Evolutionary conservation across 805 yeast species (phyloP), one percentile per base, ranked within the genome.

Genomic region (Hyphopichia homilentoma): DNA sequence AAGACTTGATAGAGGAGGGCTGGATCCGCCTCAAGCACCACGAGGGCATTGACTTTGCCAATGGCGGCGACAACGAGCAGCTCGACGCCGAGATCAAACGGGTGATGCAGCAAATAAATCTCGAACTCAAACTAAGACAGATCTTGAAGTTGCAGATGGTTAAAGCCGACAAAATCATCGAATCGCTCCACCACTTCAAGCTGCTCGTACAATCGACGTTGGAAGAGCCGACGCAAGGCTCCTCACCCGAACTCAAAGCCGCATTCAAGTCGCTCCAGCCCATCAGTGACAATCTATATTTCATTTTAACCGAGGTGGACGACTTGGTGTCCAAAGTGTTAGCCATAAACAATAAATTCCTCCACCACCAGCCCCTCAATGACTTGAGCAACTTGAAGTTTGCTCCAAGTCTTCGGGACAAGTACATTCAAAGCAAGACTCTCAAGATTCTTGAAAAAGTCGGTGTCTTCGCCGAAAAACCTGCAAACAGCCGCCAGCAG

Each of bases 11-110:
- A 1, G 70, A 70, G 3, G 73, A 63, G 8, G 94, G 95, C 5
- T 78, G 76, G 66, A 60, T 89, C 34, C 57, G 81, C 29, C 60
- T 88, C 29, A 70, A 69, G 30, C 93, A 86, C 49, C 93, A 89
- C 36, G 69, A 73, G 32, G 76, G 69, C 2, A 46, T 83, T n/a
- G 59, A 45, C 9, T 54, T 52, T 29, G 13, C 23, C 8, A 26
- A 21, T 21, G 21, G 23, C 6, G 31, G 20, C 5, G 18, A 27
- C 21, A 30, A 32, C 7, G 25, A 19, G 7, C 21, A 23, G 15
- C 28, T 59, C 5, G 72, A 68, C 39, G 34, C 45, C 2, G 40
- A 50, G 30, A 57, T 71, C 4, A 43, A 49, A 17, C 39, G 46
- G 11, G 29, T 74, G 11, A 50, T 68, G 27, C 49, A 53, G 15